Evolutionary conservation across 352 stramenopile genomes (phyloP), one percentile per base, ranked within the genome.

Genomic region (Pythium guiyangense): DNA sequence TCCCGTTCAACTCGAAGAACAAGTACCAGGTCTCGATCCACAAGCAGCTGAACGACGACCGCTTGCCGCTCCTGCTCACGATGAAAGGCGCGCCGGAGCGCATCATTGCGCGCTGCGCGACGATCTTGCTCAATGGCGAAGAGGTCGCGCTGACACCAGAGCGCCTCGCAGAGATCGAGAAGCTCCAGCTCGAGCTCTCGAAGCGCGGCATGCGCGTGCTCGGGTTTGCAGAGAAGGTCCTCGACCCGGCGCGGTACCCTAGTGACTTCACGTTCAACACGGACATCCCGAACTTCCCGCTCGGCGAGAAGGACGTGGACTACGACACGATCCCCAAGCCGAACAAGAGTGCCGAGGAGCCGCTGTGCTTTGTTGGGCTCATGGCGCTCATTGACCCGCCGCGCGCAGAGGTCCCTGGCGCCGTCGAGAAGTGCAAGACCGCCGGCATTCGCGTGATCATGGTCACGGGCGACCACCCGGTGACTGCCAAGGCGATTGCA

Each of bases 61-160:
- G 43, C 9, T 71, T 80, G 43, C 79, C 83, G 6, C 54, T 87
- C 2, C 57, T 93, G 29, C 71, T 93, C 63, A 77, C 88, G 29
- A 97, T 99, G 77, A 99, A 99, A 71, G 97, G 96, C 55, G 97
- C 96, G 1, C 96, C 96, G 2, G 96, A 99, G 57, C 85, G 91
- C 45, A 97, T 99, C 66, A 78, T 98, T n/a, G 70, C 77, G 25
- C 75, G 94, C 22, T 99, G 97, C 66, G 66, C 71, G 44, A 79
- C 77, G n/a, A 70, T 94, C n/a, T 59, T 97, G 63, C 55, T 87
- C 14, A 65, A 67, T 49, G 77, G 77, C 3, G 57, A 85, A 62
- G 70, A 74, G 25, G 73, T 79, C 2, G 25, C 29, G 60, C 78
- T 97, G 49, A 96, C 91, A 0, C 79, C 89, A 3, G 94, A 98